Base-by-base conservation (phyloP, 2,329 filamentous ascomycete genomes). In the Boeremia exigua region DNA sequence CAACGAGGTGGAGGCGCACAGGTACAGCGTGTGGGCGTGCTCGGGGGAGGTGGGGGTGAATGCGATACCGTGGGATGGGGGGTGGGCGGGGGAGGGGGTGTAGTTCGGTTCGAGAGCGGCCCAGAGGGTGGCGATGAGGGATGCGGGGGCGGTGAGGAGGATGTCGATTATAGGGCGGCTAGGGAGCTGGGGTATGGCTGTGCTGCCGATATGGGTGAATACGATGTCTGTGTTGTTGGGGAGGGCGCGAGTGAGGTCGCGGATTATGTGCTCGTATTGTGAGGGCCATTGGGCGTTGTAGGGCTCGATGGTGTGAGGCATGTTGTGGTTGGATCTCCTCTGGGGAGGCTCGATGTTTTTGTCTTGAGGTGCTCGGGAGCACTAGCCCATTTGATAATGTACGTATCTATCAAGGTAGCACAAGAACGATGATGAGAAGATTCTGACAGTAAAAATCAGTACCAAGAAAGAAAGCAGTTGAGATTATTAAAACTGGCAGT, bases 181-280 rank as follows among this genome's bases (percentile, higher is more conserved):
- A n/a, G 62, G 64, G 4, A 77, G 65, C 14, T 56, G 58, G 0
- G 70, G 72, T 3, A 77, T 68, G 8, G 75, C 75, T 25, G 75
- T 77, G 52, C 71, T 74, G 45, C 74, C 74, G 32, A 77, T 65
- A 57, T 77, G 75, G 54, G 77, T 69, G 56, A 76, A 75, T 25
- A 62, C 64, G 11, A 68, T 34, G 45, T 60, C 49, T 1, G 47
- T 10, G 37, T 65, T 46, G 40, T 37, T 49, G 27, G 48, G 39
- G 7, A 75, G 59, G 17, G 60, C 48, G 5, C 19, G 25, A 45
- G 59, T 32, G 6, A 75, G 56, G 10, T 43, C 19, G 0, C 40
- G 2, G 45, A 67, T 65, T 17, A 73, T 68, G 5, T 34, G 39
- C 9, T 56, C 19, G 45, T 73, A 74, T 11, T 72, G 54, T n/a